Conservation (phyloP, 2,329 filamentous ascomycete genomes). For the Rachicladosporium sp. region DNA sequence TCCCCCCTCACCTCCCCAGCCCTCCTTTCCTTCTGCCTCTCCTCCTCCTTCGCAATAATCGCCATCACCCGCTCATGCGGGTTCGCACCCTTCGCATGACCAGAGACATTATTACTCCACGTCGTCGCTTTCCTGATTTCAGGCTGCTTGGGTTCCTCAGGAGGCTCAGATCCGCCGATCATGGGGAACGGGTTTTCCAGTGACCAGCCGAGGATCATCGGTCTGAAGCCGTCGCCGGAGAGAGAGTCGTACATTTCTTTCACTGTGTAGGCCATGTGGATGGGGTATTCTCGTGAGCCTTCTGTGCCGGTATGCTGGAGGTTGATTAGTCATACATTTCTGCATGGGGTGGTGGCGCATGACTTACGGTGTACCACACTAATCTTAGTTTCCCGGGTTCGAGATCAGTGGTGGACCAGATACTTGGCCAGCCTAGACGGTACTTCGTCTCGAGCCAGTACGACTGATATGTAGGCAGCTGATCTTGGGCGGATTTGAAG, state of each 20-base stretch:
- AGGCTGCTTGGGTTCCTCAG: slow-evolving; percentile 12
- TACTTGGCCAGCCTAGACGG: slow-evolving; percentile 14
- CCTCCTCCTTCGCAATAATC: slow-evolving; percentile 22
- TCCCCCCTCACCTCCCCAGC: slow-evolving; percentile 4
- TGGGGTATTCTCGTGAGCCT: slow-evolving; percentile 19
- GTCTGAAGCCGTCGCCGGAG: slow-evolving; percentile 19
- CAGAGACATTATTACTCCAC: slow-evolving; percentile 15
- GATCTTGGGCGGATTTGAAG: slow-evolving; percentile 13
- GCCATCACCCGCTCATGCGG: slow-evolving; percentile 22
- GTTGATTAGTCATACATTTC: background rate
- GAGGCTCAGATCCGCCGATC: slow-evolving; percentile 22
- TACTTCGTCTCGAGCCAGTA: slow-evolving; percentile 17
- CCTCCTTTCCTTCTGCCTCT: slow-evolving; percentile 17
- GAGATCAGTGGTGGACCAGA: slow-evolving; percentile 13
- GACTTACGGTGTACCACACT: slow-evolving; percentile 20
- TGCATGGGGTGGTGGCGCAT: background rate
- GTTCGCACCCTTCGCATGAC: slow-evolving; percentile 14
- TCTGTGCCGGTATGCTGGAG: slow-evolving; percentile 19
- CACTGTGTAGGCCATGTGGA: slow-evolving; percentile 17
- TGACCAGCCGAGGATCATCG: slow-evolving; percentile 20
- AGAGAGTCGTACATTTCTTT: slow-evolving; percentile 23
- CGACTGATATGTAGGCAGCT: slow-evolving; percentile 14
- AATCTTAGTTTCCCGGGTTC: slow-evolving; percentile 18
- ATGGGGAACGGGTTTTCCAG: slow-evolving; percentile 24
- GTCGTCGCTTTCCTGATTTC: slow-evolving; percentile 14